Conservation (phyloP, 345 rosid species). For the Draba incana region DNA sequence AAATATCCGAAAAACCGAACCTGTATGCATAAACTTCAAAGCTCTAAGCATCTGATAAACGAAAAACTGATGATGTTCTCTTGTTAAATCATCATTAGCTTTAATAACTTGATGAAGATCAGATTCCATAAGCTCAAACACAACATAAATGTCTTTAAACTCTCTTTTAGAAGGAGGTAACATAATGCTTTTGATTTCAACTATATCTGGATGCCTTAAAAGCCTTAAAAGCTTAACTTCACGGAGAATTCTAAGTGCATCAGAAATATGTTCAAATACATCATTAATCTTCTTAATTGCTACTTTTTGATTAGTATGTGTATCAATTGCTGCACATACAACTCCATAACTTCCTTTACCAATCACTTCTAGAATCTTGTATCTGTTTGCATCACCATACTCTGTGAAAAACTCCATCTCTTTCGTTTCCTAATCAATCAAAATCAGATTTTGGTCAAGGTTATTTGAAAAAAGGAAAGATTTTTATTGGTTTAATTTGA, state of each 20-base stretch:
- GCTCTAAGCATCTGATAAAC: conserved; percentile 98
- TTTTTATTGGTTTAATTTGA: too few species aligned
- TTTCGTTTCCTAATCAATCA: conserved; percentile 55
- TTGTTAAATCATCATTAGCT: conserved; percentile 94
- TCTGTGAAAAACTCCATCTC: conserved; percentile 91
- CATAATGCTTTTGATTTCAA: conserved; percentile 93
- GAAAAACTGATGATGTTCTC: conserved; percentile 95
- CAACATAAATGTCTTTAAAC: conserved; percentile 89
- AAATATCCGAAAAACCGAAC: conserved; percentile 24
- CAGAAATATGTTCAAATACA: conserved; percentile 86
- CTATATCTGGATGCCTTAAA: conserved; percentile 88
- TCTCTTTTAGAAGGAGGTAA: conserved; percentile 93
- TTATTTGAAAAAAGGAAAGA: conserved; percentile 20
- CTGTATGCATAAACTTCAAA: conserved; percentile 94
- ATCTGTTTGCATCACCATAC: conserved; percentile 92
- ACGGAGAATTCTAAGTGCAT: conserved; percentile 81
- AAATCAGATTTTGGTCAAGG: background rate
- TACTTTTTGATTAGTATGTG: conserved; percentile 88
- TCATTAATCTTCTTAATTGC: conserved; percentile 92
- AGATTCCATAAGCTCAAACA: conserved; percentile 98
- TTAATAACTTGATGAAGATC: conserved; percentile 99
- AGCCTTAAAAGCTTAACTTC: conserved; percentile 92
- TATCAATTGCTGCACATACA: conserved; percentile 95
- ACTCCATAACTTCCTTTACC: conserved; percentile 99
- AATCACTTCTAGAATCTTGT: conserved; percentile 81